Base-by-base conservation (phyloP, 805 yeast genomes). In the Wickerhamiella musiphila region DNA sequence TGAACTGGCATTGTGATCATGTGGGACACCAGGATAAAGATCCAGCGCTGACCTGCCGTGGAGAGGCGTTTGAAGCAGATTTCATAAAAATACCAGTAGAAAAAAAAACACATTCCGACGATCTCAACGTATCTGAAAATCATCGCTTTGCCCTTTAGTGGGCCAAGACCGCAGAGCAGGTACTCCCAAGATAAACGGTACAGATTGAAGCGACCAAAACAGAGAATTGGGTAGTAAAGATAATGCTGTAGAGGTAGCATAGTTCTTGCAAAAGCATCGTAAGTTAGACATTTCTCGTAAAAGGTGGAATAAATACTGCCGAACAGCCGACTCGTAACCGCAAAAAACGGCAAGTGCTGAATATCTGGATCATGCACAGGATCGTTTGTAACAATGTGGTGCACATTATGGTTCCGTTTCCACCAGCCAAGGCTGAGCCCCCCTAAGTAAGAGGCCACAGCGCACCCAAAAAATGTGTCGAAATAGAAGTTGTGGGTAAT, bases 351-450 rank as follows among this genome's bases (percentile, higher is more conserved):
- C 40, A 82, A 53, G 54, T 82, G 94, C 54, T 82, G 94, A 49
- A 82, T 83, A 54, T 82, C 94, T 0, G 94, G 94, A 47, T 82
- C 94, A 49, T 83, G 93, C 2, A 77, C 76, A 0, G 94, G 94
- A 48, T 82, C 93, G 52, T 82, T 82, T n/a, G 94, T 78, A 34
- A 82, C 65, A 32, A 82, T 56, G 51, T 82, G 94, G 53, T 82
- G 94, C n/a, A 82, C 92, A 50, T 82, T 82, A 54, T 82, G 94
- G 53, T 78, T 82, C 32, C 84, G 63, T 45, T 82, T 83, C 94
- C 94, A 82, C 94, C 94, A 82, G 2, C 93, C 93, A 14, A 81
- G 49, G 28, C 93, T 78, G 26, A 82, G 60, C 0, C 94, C 94
- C n/a, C 94, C 94, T 32, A 72, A 54, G 60, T 65, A 82, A 39